A percentile compares a stretch with the other conserved stretches of the same genome.
phyloP scores from a whole-genome alignment of 371 early-diverging fungal species.

The Rhizopus delemar region DNA sequence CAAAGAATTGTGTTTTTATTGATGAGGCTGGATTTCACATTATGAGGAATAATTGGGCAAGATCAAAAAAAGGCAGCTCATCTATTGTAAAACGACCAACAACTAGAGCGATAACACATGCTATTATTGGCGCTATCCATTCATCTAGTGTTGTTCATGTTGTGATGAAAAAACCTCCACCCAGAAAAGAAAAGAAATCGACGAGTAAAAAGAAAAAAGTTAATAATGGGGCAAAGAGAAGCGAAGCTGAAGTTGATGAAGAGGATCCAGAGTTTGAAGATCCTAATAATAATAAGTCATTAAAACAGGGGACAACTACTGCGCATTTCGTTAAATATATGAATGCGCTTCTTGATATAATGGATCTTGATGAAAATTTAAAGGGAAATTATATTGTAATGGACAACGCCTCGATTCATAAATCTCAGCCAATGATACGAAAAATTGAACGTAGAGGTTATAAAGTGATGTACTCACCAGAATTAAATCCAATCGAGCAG shows the following conservation, averaged over 20 bases:
- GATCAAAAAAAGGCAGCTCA: background rate
- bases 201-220: conserved; percentile 11
- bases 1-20: conserved; percentile 13
- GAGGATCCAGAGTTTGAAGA: conserved; percentile 9
- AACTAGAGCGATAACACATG: conserved; percentile 7
- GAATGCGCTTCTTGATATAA: too few relatives aligned
- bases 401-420: too few relatives aligned
- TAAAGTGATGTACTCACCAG: too few relatives aligned
- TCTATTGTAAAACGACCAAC: conserved; percentile 7
- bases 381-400: too few relatives aligned
- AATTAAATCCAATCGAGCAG: too few relatives aligned
- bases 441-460: too few relatives aligned
- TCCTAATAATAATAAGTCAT: conserved; percentile 8
- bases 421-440: too few relatives aligned
- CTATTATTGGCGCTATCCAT: conserved; percentile 13
- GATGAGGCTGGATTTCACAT: conserved; percentile 14
- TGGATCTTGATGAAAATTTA: too few relatives aligned
- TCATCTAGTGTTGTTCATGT: conserved; percentile 9
- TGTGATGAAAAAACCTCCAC: conserved; percentile 14
- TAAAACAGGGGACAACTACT: too few relatives aligned
- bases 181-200: conserved; percentile 13
- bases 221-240: conserved; percentile 9
- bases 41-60: background rate
- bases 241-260: conserved; percentile 5
- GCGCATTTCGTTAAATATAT: too few relatives aligned